Conservation (phyloP, 495 filamentous ascomycete species). For the Penicillium manginii region DNA sequence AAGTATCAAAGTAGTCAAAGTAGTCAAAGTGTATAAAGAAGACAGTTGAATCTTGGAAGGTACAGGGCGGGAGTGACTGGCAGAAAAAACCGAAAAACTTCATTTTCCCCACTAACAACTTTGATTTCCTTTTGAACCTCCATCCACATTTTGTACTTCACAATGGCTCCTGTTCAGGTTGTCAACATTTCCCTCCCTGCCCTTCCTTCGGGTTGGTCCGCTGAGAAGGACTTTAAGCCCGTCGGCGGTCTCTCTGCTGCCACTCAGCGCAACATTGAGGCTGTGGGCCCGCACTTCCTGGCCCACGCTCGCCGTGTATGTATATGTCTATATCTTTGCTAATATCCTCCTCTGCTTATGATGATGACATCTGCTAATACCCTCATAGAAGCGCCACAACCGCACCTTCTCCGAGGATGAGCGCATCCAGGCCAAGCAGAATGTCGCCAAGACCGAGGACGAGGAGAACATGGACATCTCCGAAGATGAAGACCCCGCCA, state of each 20-base stretch:
- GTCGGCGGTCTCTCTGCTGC: conserved; percentile 69
- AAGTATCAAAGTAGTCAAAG: no score
- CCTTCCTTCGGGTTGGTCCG: conserved; percentile 80
- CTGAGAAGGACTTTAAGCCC: conserved; percentile 89
- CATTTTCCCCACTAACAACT: conserved; percentile 5
- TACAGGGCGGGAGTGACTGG: conserved; percentile 29
- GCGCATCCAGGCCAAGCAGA: conserved; percentile 90
- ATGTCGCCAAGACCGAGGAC: conserved; percentile 93
- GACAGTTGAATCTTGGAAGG: no score
- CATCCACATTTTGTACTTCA: conserved; percentile 6
- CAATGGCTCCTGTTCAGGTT: conserved; percentile 52
- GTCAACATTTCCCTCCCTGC: conserved; percentile 67
- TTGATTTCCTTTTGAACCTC: conserved; percentile 8
- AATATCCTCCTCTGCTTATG: background rate
- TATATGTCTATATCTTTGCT: conserved; percentile 1
- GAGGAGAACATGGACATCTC: conserved; percentile 88
- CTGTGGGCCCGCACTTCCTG: conserved; percentile 95
- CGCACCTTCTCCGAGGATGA: conserved; percentile 99
- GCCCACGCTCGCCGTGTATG: conserved; percentile 90
- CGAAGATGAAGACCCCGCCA: conserved; percentile 87
- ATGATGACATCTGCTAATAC: conserved; percentile 26
- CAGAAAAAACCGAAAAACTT: conserved; percentile 44
- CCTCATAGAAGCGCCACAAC: conserved; percentile 76
- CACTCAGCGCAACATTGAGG: conserved; percentile 84
- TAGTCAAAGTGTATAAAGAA: no score